Evolutionary conservation across 176 grass and related monocot species (phyloP).

Genomic region (Rhynchospora breviuscula): DNA sequence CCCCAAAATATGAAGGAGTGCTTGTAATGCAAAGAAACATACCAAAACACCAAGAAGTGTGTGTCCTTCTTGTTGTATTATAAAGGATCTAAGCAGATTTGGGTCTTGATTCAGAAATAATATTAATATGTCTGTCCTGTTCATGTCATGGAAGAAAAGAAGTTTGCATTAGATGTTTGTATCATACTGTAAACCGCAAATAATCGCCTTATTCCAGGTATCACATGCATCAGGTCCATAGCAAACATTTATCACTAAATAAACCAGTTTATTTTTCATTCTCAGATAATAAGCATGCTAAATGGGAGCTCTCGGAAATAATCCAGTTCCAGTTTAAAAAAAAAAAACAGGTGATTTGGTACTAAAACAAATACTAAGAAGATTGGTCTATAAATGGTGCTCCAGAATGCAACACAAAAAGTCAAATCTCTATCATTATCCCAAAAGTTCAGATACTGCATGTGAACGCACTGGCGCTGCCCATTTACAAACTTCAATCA

Average conservation of each 20-base stretch:
- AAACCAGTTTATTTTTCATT: neutral
- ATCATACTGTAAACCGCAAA: neutral
- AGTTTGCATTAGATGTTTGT: neutral
- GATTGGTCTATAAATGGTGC: neutral
- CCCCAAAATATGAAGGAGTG: neutral
- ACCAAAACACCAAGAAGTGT: constrained; percentile 85
- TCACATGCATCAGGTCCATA: neutral
- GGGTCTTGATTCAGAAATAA: constrained; percentile 72
- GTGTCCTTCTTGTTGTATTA: constrained; percentile 57
- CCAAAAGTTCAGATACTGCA: neutral
- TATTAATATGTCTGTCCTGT: constrained; percentile 68
- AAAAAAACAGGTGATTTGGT: neutral
- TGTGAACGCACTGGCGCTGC: too few species aligned
- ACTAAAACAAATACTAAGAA: neutral
- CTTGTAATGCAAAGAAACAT: constrained; percentile 13
- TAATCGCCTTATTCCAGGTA: neutral
- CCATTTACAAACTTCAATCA: neutral
- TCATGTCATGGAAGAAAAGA: constrained; percentile 26
- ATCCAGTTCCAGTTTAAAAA: neutral
- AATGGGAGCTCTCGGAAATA: neutral
- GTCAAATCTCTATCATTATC: neutral
- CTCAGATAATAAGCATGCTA: neutral
- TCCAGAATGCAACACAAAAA: neutral
- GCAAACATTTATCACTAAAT: neutral
- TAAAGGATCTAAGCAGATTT: constrained; percentile 52